Conservation (phyloP, 345 rosid genomes). For the Sonneratia alba region DNA sequence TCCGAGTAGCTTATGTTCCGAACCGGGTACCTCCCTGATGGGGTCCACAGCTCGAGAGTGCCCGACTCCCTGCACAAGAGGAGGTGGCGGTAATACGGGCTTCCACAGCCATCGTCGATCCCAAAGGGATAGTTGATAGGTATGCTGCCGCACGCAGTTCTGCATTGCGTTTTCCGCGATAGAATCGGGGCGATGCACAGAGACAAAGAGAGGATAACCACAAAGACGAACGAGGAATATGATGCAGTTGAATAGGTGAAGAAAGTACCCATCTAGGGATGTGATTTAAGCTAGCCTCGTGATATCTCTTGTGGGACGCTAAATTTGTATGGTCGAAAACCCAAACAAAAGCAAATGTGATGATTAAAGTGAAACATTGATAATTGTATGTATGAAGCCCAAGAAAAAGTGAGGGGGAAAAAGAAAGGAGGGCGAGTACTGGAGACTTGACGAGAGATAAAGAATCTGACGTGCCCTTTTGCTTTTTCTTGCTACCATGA, state of each 20-base stretch:
- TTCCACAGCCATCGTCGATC: slow-evolving; percentile 84
- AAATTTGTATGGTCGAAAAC: not conserved
- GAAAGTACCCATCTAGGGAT: slow-evolving; percentile 15
- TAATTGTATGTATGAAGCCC: not conserved
- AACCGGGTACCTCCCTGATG: slow-evolving; percentile 70
- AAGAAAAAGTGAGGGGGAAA: not conserved
- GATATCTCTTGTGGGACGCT: not conserved
- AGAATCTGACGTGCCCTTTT: not conserved
- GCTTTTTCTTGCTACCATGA: not conserved
- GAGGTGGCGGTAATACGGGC: slow-evolving; percentile 74
- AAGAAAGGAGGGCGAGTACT: not conserved
- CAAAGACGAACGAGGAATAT: not conserved
- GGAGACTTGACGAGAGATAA: not conserved
- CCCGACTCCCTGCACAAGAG: slow-evolving; percentile 54
- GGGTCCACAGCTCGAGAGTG: slow-evolving; percentile 66
- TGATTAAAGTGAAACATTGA: not conserved
- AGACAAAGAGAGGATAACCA: slow-evolving; percentile 6
- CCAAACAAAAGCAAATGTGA: slow-evolving; percentile 1
- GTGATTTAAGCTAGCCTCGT: not conserved
- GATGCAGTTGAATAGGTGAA: slow-evolving; percentile 1
- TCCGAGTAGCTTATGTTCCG: slow-evolving; percentile 65
- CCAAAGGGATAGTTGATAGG: slow-evolving; percentile 68
- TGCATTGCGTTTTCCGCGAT: slow-evolving; percentile 42
- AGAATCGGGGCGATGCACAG: slow-evolving; percentile 13
- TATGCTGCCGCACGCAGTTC: slow-evolving; percentile 62